phyloP scores from a whole-genome alignment of 2,329 filamentous ascomycete species.

The Pseudogymnoascus sp. region DNA sequence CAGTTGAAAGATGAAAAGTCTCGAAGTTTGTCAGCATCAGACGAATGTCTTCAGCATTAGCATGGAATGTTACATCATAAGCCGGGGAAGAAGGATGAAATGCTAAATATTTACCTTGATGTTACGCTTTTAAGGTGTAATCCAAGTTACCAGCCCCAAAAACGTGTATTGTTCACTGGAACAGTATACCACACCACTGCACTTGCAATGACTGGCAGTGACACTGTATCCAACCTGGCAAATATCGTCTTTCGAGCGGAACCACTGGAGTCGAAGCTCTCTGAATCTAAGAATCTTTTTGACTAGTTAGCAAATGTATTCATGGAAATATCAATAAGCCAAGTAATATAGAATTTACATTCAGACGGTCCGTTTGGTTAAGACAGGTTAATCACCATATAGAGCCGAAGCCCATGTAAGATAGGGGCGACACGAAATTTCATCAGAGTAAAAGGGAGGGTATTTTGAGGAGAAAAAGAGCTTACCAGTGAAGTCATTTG shows the following conservation, averaged over 20 bases:
- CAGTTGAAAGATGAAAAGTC: conserved; percentile 85
- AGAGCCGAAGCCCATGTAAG: conserved; percentile 36
- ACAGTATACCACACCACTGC: neutral
- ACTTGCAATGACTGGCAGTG: neutral
- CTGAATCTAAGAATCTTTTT: conserved; percentile 11
- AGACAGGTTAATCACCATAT: conserved; percentile 52
- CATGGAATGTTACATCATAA: conserved; percentile 70
- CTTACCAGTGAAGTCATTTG: conserved; percentile 12
- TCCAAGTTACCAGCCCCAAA: neutral
- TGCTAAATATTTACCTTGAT: conserved; percentile 25
- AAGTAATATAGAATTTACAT: conserved; percentile 16
- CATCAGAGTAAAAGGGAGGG: conserved; percentile 36
- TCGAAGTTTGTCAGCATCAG: conserved; percentile 56
- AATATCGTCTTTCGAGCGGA: neutral
- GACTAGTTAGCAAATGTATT: conserved; percentile 20
- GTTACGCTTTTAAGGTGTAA: neutral
- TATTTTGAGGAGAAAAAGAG: neutral
- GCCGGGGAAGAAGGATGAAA: conserved; percentile 24
- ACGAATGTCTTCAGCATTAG: conserved; percentile 58
- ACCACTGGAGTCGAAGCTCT: conserved; percentile 4
- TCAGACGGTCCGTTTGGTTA: conserved; percentile 50
- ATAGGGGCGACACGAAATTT: conserved; percentile 52
- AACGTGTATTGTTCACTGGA: neutral
- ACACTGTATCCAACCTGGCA: neutral
- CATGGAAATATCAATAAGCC: conserved; percentile 12